phyloP scores from a whole-genome alignment of 495 filamentous ascomycete species.

The Penicillium riverlandense region DNA sequence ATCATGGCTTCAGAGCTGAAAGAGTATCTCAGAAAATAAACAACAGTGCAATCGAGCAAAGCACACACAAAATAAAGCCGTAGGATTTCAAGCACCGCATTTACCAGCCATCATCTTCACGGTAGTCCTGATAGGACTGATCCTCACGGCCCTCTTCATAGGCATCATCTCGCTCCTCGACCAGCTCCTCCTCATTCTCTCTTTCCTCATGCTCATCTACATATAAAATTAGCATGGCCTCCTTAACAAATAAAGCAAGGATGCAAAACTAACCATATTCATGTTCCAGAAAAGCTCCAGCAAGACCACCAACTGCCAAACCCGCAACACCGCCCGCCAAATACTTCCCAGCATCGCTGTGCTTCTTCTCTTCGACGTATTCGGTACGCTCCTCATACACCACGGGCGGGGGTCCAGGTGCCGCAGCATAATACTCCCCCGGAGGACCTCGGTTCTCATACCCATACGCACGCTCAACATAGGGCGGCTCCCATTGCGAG shows the following conservation, averaged over 20 bases:
- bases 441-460: slow-evolving; percentile 4
- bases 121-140: slow-evolving; percentile 15
- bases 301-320: slow-evolving; percentile 48
- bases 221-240: not conserved
- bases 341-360: slow-evolving; percentile 29
- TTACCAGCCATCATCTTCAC: slow-evolving; percentile 6
- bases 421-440: slow-evolving; percentile 20
- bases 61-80: no score
- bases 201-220: slow-evolving; percentile 9
- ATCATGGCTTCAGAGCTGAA: no score
- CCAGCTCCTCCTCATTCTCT: slow-evolving; percentile 2
- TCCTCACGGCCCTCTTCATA: slow-evolving; percentile 19
- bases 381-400: slow-evolving; percentile 2
- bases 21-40: no score
- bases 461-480: slow-evolving; percentile 3
- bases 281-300: slow-evolving; percentile 48
- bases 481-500: slow-evolving; percentile 52
- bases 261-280: slow-evolving; percentile 38
- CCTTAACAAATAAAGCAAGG: not conserved
- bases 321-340: slow-evolving; percentile 46
- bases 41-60: no score
- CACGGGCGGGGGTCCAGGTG: slow-evolving; percentile 11
- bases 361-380: slow-evolving; percentile 31
- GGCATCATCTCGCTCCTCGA: slow-evolving; percentile 3
- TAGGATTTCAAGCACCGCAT: not conserved